Percentiles rank a stretch among this genome's conserved stretches.
These are phyloP conservation scores for Capsicum chinense DNA, from an alignment of 257 asterid genomes.

Conservation along the genomic window DNA sequence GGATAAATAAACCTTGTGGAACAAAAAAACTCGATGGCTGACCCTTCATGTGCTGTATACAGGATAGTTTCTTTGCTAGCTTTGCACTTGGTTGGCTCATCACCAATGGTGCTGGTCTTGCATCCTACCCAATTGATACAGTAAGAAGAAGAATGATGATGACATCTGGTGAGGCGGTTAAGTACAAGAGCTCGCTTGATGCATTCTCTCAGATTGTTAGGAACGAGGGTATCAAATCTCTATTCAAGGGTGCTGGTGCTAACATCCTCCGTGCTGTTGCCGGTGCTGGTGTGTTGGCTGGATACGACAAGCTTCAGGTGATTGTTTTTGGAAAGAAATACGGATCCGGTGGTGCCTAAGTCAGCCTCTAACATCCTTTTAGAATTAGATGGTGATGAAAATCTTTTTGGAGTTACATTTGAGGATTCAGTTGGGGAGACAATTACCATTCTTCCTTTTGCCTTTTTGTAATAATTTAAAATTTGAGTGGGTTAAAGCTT, in stretches of 20 bases:
- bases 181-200: conserved; percentile 87
- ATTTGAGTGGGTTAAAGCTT: conserved; percentile 17
- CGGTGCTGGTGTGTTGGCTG: conserved; percentile 94
- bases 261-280: conserved; percentile 91
- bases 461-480: conserved; percentile 25
- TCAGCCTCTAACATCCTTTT: neutral
- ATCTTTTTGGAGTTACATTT: conserved; percentile 41
- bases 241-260: conserved; percentile 95
- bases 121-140: conserved; percentile 89
- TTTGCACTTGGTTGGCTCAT: conserved; percentile 93
- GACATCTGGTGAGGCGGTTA: conserved; percentile 95
- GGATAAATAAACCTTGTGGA: neutral
- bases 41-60: conserved; percentile 36
- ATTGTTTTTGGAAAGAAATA: conserved; percentile 84
- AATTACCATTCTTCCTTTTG: neutral
- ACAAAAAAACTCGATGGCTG: neutral
- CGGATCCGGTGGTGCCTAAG: conserved; percentile 85
- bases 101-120: conserved; percentile 93
- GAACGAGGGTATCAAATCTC: conserved; percentile 81
- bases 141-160: conserved; percentile 97
- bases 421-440: conserved; percentile 42
- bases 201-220: conserved; percentile 74
- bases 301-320: conserved; percentile 91
- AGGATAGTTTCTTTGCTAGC: conserved; percentile 95
- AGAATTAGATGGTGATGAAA: conserved; percentile 66